phyloP scores from a whole-genome alignment of 2,329 filamentous ascomycete genomes.

The Gaeumannomyces tritici region DNA sequence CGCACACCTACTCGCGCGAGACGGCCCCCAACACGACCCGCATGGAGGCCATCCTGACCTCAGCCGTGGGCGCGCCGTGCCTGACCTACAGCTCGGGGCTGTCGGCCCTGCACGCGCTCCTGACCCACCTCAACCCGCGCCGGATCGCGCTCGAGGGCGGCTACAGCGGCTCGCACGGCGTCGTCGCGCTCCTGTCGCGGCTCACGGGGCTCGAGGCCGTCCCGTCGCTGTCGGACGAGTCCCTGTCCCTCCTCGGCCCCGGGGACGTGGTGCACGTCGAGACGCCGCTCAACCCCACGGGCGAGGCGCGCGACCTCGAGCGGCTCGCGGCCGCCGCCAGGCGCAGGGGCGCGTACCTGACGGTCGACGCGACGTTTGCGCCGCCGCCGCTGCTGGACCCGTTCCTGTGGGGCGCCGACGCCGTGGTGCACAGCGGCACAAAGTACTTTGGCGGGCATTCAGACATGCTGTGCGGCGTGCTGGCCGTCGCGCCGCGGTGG shows the following conservation, averaged over 20 bases:
- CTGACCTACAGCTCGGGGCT: slow-evolving; percentile 80
- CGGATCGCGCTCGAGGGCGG: slow-evolving; percentile 73
- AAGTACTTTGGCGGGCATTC: slow-evolving; percentile 97
- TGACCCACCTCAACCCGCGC: slow-evolving; percentile 76
- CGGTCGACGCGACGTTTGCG: slow-evolving; percentile 86
- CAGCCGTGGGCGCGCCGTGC: slow-evolving; percentile 58
- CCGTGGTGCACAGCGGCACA: slow-evolving; percentile 86
- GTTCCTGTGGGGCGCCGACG: slow-evolving; percentile 69
- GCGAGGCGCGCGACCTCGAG: slow-evolving; percentile 65
- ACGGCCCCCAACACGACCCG: slow-evolving; percentile 73
- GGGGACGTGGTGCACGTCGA: slow-evolving; percentile 89
- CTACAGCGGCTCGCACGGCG: slow-evolving; percentile 91
- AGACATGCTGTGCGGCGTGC: slow-evolving; percentile 81
- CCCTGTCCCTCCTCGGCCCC: slow-evolving; percentile 50
- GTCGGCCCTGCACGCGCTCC: slow-evolving; percentile 76
- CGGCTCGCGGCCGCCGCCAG: slow-evolving; percentile 66
- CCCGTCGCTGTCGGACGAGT: slow-evolving; percentile 42
- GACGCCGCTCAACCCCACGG: slow-evolving; percentile 87
- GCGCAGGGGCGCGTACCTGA: slow-evolving; percentile 61
- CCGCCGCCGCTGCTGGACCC: slow-evolving; percentile 85
- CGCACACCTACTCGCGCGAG: slow-evolving; percentile 77
- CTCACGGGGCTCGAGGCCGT: slow-evolving; percentile 68
- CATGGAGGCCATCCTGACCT: slow-evolving; percentile 71
- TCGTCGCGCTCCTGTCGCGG: slow-evolving; percentile 63
- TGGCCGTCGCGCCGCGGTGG: slow-evolving; percentile 51